Conservation (phyloP, 768 basidiomycete species). For the Pleurotus cornucopiae region DNA sequence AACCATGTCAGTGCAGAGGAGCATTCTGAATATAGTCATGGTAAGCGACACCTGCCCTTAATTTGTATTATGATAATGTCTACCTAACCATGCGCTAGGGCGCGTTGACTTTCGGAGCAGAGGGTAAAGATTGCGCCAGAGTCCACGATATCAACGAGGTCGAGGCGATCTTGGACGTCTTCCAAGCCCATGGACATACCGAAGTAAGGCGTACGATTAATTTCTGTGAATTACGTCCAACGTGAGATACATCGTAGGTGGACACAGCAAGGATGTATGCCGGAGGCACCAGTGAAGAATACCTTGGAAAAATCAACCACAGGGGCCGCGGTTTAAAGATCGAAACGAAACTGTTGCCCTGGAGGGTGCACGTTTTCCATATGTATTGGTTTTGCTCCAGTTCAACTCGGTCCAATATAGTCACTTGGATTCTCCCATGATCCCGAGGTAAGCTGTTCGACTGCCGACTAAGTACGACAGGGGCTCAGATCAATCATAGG, state of each 20-base stretch:
- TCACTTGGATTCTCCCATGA: background rate
- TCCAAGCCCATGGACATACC: slow-evolving; percentile 51
- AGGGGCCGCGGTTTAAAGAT: slow-evolving; percentile 46
- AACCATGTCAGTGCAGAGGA: no score
- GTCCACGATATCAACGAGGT: slow-evolving; percentile 45
- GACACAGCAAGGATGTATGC: slow-evolving; percentile 50
- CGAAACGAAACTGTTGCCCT: slow-evolving; percentile 58
- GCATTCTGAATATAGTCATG: no score
- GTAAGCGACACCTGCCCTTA: no score
- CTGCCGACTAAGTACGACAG: no score
- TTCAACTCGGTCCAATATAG: background rate
- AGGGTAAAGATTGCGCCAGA: slow-evolving; percentile 43
- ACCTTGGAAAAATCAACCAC: slow-evolving; percentile 49
- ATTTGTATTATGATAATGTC: no score
- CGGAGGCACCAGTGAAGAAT: slow-evolving; percentile 52
- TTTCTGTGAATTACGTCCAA: no score
- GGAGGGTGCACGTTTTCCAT: slow-evolving; percentile 13
- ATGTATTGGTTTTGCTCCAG: background rate
- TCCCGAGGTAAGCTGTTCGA: background rate
- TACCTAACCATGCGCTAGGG: no score
- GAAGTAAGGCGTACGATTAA: slow-evolving; percentile 24
- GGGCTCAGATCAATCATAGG: slow-evolving; percentile 26
- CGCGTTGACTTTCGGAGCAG: slow-evolving; percentile 48
- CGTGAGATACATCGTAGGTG: slow-evolving; percentile 19
- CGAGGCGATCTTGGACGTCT: slow-evolving; percentile 48